Evolutionary conservation across 768 basidiomycete species (phyloP).

Genomic region (Rubroboletus pulcherrimus): DNA sequence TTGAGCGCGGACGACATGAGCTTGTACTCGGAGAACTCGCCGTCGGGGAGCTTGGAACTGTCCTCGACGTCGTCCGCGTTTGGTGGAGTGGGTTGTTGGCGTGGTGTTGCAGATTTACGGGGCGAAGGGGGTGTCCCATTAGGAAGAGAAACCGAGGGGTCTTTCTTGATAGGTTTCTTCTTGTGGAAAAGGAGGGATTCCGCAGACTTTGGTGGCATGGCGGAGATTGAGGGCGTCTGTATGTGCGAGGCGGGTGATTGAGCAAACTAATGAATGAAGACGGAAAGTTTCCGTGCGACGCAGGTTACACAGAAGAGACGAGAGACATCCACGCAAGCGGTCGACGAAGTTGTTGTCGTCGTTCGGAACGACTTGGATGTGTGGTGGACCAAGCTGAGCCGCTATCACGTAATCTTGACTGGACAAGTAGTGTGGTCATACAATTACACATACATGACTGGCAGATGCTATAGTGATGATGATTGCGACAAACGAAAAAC

Average conservation of each 20-base stretch:
- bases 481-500: constrained; percentile 6
- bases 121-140: constrained; percentile 23
- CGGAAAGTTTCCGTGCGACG: not conserved
- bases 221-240: not conserved
- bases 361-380: not conserved
- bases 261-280: not conserved
- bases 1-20: constrained; percentile 77
- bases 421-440: constrained; percentile 2
- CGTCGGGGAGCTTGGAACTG: constrained; percentile 55
- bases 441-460: constrained; percentile 11
- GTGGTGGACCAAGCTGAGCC: constrained; percentile 1
- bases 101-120: constrained; percentile 37
- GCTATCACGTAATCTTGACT: constrained; percentile 26
- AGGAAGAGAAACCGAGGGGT: constrained; percentile 7
- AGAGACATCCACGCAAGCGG: constrained; percentile 1
- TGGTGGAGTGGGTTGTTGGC: constrained; percentile 38
- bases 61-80: constrained; percentile 48
- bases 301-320: not conserved
- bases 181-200: constrained; percentile 65
- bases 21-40: constrained; percentile 70
- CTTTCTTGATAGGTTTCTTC: constrained; percentile 44
- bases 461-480: constrained; percentile 18
- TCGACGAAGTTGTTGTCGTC: not conserved
- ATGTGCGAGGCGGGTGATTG: not conserved
- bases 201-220: constrained; percentile 31